A percentile compares a stretch with the other conserved stretches of the same genome.
Conservation (phyloP, 1,284 basidiomycete genomes). For the Ustilago hordei region DNA sequence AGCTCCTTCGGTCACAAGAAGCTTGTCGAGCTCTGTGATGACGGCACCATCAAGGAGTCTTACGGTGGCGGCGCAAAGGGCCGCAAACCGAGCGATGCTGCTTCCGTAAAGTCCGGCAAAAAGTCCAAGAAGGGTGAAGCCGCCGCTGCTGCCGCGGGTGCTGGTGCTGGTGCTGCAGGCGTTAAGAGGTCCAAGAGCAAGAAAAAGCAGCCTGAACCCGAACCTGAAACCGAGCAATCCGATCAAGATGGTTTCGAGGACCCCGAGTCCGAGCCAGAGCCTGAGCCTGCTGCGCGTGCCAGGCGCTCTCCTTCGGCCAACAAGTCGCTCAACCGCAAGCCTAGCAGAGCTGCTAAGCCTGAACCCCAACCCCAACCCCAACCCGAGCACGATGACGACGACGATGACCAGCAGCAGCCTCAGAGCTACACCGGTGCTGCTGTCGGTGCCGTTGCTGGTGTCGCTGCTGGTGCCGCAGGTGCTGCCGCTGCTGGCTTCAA, state of each 20-base stretch:
- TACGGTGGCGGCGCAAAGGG: slow-evolving; percentile 33
- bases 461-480: slow-evolving; percentile 54
- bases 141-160: slow-evolving; percentile 45
- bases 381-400: slow-evolving; percentile 36
- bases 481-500: slow-evolving; percentile 54
- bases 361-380: slow-evolving; percentile 31
- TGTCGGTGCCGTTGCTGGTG: slow-evolving; percentile 57
- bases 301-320: slow-evolving; percentile 26
- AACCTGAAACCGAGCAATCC: slow-evolving; percentile 38
- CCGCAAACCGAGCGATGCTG: slow-evolving; percentile 24
- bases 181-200: slow-evolving; percentile 48
- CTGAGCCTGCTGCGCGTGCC: slow-evolving; percentile 22
- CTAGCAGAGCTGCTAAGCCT: slow-evolving; percentile 31
- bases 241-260: slow-evolving; percentile 35
- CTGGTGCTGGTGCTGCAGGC: slow-evolving; percentile 34
- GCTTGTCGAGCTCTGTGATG: slow-evolving; percentile 42
- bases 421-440: slow-evolving; percentile 63
- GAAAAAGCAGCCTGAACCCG: slow-evolving; percentile 43
- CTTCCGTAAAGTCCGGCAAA: slow-evolving; percentile 17
- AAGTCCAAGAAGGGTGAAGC: slow-evolving; percentile 25
- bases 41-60: slow-evolving; percentile 50
- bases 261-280: slow-evolving; percentile 30
- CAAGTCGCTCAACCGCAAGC: slow-evolving; percentile 45
- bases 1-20: slow-evolving; percentile 59
- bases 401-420: slow-evolving; percentile 36